Base-by-base conservation (phyloP, 179 eudicot species). In the Actinidia polygama region DNA sequence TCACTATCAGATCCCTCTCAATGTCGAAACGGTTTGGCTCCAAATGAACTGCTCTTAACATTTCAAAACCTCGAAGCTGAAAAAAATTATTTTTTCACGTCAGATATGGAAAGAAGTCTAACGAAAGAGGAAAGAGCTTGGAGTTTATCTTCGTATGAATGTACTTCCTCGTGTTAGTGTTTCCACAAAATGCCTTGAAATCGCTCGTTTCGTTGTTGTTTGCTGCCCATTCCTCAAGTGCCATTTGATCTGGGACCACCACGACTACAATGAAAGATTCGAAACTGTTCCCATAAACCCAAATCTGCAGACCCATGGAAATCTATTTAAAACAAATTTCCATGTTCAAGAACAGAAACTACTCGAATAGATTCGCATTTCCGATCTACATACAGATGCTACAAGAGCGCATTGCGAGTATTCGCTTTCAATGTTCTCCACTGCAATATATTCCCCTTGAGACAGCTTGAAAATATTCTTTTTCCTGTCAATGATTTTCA, bases 371-470 rank as follows among this genome's bases (percentile, higher is more conserved):
- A 18, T 40, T 16, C 0, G 24, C 6, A 12, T 5, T 5, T 12
- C 18, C 53, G 19, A 24, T 15, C 26, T 36, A 84, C 96, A 50
- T 90, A 95, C 99, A 7, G 98, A 88, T 82, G 98, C 84, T 75
- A 93, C 87, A 58, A 91, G 87, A 55, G 98, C 93, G 87, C 98
- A 95, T 61, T 89, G 92, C 4, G 90, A 91, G 78, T 90, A 96
- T 71, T 88, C 81, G 82, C 85, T 92, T 86, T 96, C 99, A 21
- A 96, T 81, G 85, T 88, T 93, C 85, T 96, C 99, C 44, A 95
- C 98, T 24, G 98, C 99, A 16, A 97, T 92, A 82, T 96, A 96
- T 80, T 97, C 99, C 64, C 99, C 98, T 88, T 97, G 99, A 40
- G 99, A 96, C 88, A 96, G 73, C 93, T 96, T 95, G 83, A 96